phyloP scores from a whole-genome alignment of 2,329 filamentous ascomycete species.

The Colletotrichum lentis region DNA sequence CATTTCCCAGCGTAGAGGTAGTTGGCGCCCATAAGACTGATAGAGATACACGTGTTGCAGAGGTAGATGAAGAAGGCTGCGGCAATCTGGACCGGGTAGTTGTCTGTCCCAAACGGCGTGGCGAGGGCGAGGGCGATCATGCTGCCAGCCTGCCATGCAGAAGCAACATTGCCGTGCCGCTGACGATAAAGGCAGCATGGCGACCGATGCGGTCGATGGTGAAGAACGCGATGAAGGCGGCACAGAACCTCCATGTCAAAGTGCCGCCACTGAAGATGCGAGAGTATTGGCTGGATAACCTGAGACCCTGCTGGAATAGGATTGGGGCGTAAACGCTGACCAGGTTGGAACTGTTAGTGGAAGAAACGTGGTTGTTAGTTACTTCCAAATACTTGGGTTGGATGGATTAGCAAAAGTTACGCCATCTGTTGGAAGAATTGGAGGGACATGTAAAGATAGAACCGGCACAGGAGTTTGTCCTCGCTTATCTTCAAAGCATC shows the following conservation, averaged over 20 bases:
- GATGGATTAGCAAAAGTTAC: not conserved
- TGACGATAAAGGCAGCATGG: conserved; percentile 60
- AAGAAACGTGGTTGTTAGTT: not conserved
- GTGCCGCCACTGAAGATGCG: conserved; percentile 56
- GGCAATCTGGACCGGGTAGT: conserved; percentile 57
- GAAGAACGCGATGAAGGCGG: conserved; percentile 58
- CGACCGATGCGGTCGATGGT: conserved; percentile 61
- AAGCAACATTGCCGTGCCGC: conserved; percentile 60
- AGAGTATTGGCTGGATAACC: conserved; percentile 48
- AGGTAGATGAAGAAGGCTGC: conserved; percentile 65
- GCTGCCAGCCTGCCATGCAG: too few relatives aligned
- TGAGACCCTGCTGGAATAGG: conserved; percentile 52
- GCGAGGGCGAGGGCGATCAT: conserved; percentile 63
- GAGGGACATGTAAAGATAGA: conserved; percentile 45
- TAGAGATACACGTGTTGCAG: conserved; percentile 67
- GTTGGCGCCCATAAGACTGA: conserved; percentile 66
- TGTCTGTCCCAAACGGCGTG: conserved; percentile 57
- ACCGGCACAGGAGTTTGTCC: conserved; percentile 59
- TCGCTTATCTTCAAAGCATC: conserved; percentile 59
- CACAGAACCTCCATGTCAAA: conserved; percentile 64
- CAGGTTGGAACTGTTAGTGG: conserved; percentile 54
- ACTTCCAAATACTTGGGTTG: too few relatives aligned
- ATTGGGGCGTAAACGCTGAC: conserved; percentile 58
- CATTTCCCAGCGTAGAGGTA: conserved; percentile 67
- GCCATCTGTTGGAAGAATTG: conserved; percentile 45